Base-by-base conservation (phyloP, 129 eudicot genomes). In the Solidago caesia region DNA sequence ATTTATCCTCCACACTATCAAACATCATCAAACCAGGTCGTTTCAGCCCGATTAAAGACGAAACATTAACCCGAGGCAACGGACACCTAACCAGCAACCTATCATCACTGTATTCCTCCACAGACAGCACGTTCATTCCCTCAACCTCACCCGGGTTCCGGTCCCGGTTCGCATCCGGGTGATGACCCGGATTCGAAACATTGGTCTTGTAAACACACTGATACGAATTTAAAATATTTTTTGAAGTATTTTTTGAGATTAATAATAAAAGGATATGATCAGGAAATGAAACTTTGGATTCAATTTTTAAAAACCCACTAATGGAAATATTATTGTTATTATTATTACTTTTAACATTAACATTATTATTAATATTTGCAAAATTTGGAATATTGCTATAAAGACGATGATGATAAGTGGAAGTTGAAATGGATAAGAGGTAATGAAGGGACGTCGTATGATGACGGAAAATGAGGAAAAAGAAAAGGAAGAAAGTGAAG, bases 1-100 rank as follows among this genome's bases (percentile, higher is more conserved):
- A 80, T 41, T 82, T 83, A 58, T 67, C 77, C 72, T 82, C 90
- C 8, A 46, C 8, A 0, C 42, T 60, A 9, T 33, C 55, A 71
- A 39, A 33, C 39, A 21, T 26, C 79, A 55, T 5, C 29, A 80
- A 55, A 21, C 76, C 73, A n/a, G 64, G 60, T 66, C 70, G 42
- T 16, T 71, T 70, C 68, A 94, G 60, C 46, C 74, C 74, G n/a
- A 85, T 86, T 47, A 68, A 55, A 2, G 71, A 55, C 0, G 96
- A 87, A 52, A 78, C 85, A 71, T 94, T 91, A 70, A 16, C 70
- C 56, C 84, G 85, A 8, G 96, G 93, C 7, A 87, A 72, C 1
- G 97, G 96, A 72, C 99, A 94, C 60, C 99, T 82, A 42, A 91
- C 90, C 10, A 94, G 75, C 44, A 82, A 81, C 72, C 82, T 82